Percentiles rank a stretch among this genome's conserved stretches.
phyloP scores from a whole-genome alignment of 768 basidiomycete genomes.

The Tremella mesenterica region DNA sequence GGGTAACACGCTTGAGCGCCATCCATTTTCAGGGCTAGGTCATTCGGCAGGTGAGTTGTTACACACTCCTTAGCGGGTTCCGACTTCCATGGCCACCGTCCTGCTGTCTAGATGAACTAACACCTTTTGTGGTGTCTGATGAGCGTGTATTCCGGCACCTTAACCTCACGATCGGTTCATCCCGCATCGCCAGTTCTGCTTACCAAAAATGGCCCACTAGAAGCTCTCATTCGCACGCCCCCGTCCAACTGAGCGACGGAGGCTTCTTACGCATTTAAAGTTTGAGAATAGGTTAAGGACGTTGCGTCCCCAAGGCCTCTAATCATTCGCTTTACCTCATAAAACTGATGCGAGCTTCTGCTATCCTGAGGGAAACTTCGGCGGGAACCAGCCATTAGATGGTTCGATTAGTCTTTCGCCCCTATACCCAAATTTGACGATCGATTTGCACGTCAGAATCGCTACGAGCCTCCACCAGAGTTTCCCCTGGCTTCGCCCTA shows the following conservation, averaged over 20 bases:
- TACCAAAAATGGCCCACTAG: conserved; percentile 68
- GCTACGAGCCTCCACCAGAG: conserved; percentile 92
- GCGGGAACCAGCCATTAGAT: conserved; percentile 88
- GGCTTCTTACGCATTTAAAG: conserved; percentile 59
- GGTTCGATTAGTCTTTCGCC: conserved; percentile 92
- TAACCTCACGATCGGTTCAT: conserved; percentile 66
- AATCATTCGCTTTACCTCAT: conserved; percentile 67
- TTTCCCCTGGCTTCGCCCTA: conserved; percentile 91
- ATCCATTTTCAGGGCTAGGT: conserved; percentile 87
- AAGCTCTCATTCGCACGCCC: conserved; percentile 54
- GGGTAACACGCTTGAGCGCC: conserved; percentile 79
- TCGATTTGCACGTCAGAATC: conserved; percentile 95
- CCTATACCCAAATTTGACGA: conserved; percentile 92
- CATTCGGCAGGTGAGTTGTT: conserved; percentile 84
- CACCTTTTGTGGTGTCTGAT: conserved; percentile 79
- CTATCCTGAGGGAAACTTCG: conserved; percentile 77
- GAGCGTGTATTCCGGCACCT: conserved; percentile 59
- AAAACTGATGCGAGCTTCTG: conserved; percentile 55
- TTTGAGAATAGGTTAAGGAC: conserved; percentile 76
- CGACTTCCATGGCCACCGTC: conserved; percentile 80
- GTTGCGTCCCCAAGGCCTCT: conserved; percentile 82
- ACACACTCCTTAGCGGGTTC: conserved; percentile 79
- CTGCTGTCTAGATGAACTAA: conserved; percentile 82
- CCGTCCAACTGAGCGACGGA: conserved; percentile 46
- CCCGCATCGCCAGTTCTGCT: conserved; percentile 65